Percentiles rank a stretch among this genome's conserved stretches.
Conservation (phyloP, 352 stramenopile species). For the Thalassiosira sp. region DNA sequence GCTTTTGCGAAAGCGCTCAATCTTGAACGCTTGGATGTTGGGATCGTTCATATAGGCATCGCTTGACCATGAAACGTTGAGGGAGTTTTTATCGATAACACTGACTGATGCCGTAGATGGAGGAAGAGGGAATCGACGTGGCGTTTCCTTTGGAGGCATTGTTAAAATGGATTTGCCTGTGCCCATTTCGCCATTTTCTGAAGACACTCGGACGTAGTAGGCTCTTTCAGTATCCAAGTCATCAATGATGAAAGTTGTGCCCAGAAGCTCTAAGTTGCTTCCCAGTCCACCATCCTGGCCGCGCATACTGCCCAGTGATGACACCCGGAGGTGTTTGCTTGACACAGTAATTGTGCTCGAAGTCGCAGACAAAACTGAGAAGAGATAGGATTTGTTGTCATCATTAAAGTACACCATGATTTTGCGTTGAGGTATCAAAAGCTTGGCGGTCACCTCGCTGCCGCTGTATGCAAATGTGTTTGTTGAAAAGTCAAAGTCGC, state of each 20-base stretch:
- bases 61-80: constrained; percentile 56
- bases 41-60: constrained; percentile 40
- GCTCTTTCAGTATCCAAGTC: constrained; percentile 82
- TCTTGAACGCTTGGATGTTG: constrained; percentile 46
- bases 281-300: constrained; percentile 22
- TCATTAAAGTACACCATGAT: constrained; percentile 66
- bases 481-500: constrained; percentile 58
- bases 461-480: constrained; percentile 67
- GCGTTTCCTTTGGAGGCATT: constrained; percentile 43
- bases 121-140: constrained; percentile 43
- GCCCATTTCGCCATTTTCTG: constrained; percentile 87
- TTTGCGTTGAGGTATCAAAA: constrained; percentile 57
- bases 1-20: constrained; percentile 56
- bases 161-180: constrained; percentile 64
- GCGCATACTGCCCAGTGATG: constrained; percentile 47
- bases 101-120: constrained; percentile 39
- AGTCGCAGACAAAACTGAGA: constrained; percentile 68
- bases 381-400: constrained; percentile 71
- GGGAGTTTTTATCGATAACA: constrained; percentile 56
- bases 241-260: constrained; percentile 82
- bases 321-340: constrained; percentile 55
- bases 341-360: constrained; percentile 60
- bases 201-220: constrained; percentile 92
- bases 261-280: constrained; percentile 76
- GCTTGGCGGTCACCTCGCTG: constrained; percentile 46